Conservation (phyloP, 2,329 filamentous ascomycete species). For the Nemania sp. region DNA sequence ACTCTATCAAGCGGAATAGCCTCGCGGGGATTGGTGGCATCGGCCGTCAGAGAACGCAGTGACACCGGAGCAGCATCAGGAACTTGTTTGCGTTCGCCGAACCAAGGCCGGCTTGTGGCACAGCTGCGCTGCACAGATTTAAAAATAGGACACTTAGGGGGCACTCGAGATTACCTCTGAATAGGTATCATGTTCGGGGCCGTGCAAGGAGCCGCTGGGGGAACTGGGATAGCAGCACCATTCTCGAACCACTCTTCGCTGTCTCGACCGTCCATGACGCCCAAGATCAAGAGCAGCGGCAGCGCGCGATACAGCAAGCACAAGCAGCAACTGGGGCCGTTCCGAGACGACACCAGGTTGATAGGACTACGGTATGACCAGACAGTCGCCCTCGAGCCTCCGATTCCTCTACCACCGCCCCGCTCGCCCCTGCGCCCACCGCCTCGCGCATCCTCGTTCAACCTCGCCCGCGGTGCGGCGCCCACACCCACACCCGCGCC, state of each 20-base stretch:
- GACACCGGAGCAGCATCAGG: constrained; percentile 19
- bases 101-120: constrained; percentile 5
- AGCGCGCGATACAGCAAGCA: constrained; percentile 48
- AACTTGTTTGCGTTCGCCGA: not conserved
- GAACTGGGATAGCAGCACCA: constrained; percentile 20
- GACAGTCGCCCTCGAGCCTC: constrained; percentile 60
- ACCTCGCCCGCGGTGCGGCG: constrained; percentile 31
- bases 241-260: constrained; percentile 19
- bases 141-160: constrained; percentile 18
- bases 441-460: constrained; percentile 37
- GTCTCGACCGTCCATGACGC: constrained; percentile 41
- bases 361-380: constrained; percentile 66
- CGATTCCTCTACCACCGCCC: constrained; percentile 56
- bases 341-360: constrained; percentile 55
- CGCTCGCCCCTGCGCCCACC: constrained; percentile 44
- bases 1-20: not conserved
- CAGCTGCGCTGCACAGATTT: constrained; percentile 12
- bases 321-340: constrained; percentile 42
- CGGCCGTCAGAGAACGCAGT: constrained; percentile 16
- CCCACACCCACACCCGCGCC: not conserved
- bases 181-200: constrained; percentile 27
- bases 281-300: constrained; percentile 36
- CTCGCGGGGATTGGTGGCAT: constrained; percentile 7
- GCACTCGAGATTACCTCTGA: constrained; percentile 12
- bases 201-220: constrained; percentile 19